Base-by-base conservation (phyloP, 2,329 filamentous ascomycete species). In the Alternaria tenuissima region DNA sequence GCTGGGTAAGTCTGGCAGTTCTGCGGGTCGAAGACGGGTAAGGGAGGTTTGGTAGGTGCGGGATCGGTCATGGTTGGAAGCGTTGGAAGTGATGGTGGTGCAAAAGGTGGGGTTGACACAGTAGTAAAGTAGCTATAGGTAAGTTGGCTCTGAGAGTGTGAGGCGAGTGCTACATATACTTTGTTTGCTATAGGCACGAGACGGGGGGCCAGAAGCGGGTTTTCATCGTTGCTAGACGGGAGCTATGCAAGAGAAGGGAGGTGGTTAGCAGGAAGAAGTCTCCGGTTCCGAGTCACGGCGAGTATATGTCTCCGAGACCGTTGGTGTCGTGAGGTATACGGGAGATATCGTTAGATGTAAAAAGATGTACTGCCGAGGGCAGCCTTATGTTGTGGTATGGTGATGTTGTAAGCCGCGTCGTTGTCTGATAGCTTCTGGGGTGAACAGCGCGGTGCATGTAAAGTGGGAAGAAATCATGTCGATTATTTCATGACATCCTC, bases 1-100 rank as follows among this genome's bases (percentile, higher is more conserved):
- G 56, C 80, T 80, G 7, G 77, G 82, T 53, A 57, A 3, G 48
- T 38, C 30, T 61, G 36, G 26, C 36, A 51, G 18, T 46, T 51
- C 7, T 49, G 36, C 18, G 52, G 52, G 34, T 51, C 24, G 14
- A 51, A 49, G 9, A 11, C 30, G 4, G 26, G 39, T n/a, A 56
- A 14, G 24, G 39, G 7, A 6, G 46, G 52, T 12, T 41, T 51
- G 16, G 52, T 56, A 42, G 36, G 22, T 24, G n/a, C 32, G 30
- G 24, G 26, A 22, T 28, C n/a, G 34, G 34, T 52, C 47, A 52
- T 60, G 28, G 36, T 46, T 26, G 28, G 28, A 5, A 30, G 9
- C 9, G 28, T 9, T 30, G 41, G 24, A 20, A 9, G 48, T 47
- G 28, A 26, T 30, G 48, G 58, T 61, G 11, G 48, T 48, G 54